Conservation (phyloP, 441 rosid genomes). For the Mallotus japonicus region DNA sequence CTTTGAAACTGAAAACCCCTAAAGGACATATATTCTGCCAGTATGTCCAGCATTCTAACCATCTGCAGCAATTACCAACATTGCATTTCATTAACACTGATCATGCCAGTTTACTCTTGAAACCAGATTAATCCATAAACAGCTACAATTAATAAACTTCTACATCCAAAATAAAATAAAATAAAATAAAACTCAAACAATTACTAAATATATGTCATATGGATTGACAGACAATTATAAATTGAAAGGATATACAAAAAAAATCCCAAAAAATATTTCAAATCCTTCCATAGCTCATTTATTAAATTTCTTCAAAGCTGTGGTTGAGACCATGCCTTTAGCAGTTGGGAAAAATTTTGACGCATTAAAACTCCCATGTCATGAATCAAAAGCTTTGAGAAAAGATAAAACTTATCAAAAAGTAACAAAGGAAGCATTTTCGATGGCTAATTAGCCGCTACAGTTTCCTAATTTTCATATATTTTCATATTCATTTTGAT, state of each 20-base stretch:
- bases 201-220: background rate
- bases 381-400: no score
- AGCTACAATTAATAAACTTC: background rate
- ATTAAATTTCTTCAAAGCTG: background rate
- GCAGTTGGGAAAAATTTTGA: background rate
- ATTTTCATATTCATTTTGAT: no score
- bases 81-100: background rate
- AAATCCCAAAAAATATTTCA: no score
- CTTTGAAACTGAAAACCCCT: constrained; percentile 98
- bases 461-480: no score
- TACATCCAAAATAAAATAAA: background rate
- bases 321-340: no score
- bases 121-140: background rate
- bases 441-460: no score
- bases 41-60: constrained; percentile 98
- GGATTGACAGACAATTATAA: background rate
- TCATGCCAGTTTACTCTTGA: background rate
- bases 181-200: background rate
- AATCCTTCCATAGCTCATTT: background rate
- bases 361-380: no score
- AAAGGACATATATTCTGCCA: constrained; percentile 81
- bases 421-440: no score
- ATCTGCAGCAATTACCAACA: constrained; percentile 52
- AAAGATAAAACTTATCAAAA: background rate
- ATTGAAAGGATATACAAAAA: background rate